These are phyloP conservation scores for Teunomyces atbi DNA, from an alignment of 805 yeast genomes.

Conservation along the genomic window DNA sequence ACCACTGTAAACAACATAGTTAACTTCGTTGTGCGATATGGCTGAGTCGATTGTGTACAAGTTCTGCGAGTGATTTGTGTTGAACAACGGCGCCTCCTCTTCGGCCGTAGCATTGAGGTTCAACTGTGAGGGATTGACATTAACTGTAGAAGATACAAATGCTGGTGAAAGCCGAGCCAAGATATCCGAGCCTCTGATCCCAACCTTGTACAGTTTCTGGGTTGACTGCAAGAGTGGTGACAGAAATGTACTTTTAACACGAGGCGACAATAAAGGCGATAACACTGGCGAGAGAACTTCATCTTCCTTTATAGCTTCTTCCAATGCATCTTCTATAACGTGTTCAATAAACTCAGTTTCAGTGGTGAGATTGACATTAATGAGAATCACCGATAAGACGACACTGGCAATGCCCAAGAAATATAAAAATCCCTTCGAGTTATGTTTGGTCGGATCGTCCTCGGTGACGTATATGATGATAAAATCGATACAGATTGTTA, in stretches of 20 bases:
- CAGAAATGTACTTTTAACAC: constrained; percentile 2
- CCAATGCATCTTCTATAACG: constrained; percentile 48
- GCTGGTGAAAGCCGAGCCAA: constrained; percentile 14
- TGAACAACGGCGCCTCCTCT: constrained; percentile 7
- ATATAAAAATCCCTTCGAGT: constrained; percentile 31
- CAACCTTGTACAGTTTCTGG: constrained; percentile 10
- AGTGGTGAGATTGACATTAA: constrained; percentile 41
- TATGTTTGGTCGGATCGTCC: constrained; percentile 12
- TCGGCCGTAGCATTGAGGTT: constrained; percentile 12
- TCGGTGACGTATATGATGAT: constrained; percentile 27
- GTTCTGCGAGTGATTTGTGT: constrained; percentile 10
- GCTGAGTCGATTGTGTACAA: constrained; percentile 8
- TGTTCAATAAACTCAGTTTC: constrained; percentile 46
- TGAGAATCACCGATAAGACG: constrained; percentile 44
- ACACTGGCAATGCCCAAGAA: constrained; percentile 48
- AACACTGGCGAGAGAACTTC: constrained; percentile 46
- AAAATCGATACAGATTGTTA: constrained; percentile 50
- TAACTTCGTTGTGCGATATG: constrained; percentile 1
- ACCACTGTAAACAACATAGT: constrained; percentile 17
- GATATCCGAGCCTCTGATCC: constrained; percentile 11
- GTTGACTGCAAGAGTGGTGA: constrained; percentile 5
- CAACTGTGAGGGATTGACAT: constrained; percentile 12
- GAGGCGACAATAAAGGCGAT: constrained; percentile 37
- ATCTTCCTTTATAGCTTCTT: constrained; percentile 46
- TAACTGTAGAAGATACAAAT: constrained; percentile 4